Evolutionary conservation across 306 rosid genomes (phyloP), one percentile per base, ranked within the genome.

Genomic region (Rubus idaeus): DNA sequence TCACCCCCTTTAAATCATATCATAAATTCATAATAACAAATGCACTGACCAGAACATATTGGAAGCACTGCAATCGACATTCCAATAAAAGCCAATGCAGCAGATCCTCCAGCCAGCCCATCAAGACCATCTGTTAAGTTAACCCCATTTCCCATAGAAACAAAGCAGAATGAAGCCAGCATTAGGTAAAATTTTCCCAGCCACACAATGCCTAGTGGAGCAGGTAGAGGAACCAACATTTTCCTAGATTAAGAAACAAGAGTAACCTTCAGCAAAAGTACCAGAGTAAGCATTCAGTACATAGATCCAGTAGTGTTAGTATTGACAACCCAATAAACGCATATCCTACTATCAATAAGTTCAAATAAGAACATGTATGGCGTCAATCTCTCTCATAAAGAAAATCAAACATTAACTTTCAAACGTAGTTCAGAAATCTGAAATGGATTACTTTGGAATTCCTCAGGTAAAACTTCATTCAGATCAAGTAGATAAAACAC

Each of bases 51-150:
- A 71, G 97, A 83, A 74, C 96, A 92, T 79, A 95, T 85, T 51
- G 98, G 98, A 80, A 95, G 98, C 85, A 95, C 96, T 11, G 97
- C 97, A 18, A 92, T 90, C 2, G 98, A 88, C 98, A 95, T 92
- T 80, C 97, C 98, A 13, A 80, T 82, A 65, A 92, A 92, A 46
- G 98, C 98, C 92, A 95, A 81, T 62, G 98, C 97, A 79, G 98
- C 93, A 76, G 86, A 82, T 68, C 98, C 98, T 66, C 98, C 96
- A 68, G 98, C 96, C 73, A 95, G 86, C 71, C 98, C 98, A 74
- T 95, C 98, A 78, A 95, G 93, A 74, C 96, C 91, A 85, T 92
- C 94, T 14, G 97, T 87, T 77, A 90, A 62, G 84, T 95, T 86
- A 68, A 95, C 90, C 35, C 96, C 98, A 76, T 89, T 85, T 75